Base-by-base conservation (phyloP, 2,329 filamentous ascomycete species). In the Fusarium citri region DNA sequence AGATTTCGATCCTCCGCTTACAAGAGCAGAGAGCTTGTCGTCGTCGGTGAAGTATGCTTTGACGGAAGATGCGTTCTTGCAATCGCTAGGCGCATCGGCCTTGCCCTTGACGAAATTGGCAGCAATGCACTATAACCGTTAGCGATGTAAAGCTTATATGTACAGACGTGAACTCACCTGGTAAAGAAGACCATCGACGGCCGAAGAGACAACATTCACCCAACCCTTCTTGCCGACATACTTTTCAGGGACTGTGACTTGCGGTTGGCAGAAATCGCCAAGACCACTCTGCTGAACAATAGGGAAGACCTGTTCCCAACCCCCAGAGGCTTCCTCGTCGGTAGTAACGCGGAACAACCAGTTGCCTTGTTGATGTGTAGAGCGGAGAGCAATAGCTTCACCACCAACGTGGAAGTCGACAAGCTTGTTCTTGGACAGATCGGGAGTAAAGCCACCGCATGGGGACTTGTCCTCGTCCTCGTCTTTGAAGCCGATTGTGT, bases 291-390 rank as follows among this genome's bases (percentile, higher is more conserved):
- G 87, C 72, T 81, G 76, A 34, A 88, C 79, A 55, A 87, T 83
- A 30, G 84, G 85, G 72, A 83, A 86, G 53, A 88, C 74, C 74
- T 88, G 80, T 26, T 85, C 83, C 88, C 88, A 90, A 74, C 84
- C 84, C 22, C 80, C 78, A 46, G 75, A 73, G 45, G 81, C 84
- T 14, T 80, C 80, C 49, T 79, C 72, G 71, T 88, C 87, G 22
- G 84, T 80, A 15, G 87, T 89, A 67, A 83, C 85, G 66, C 88
- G 87, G 80, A 88, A 86, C 18, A 90, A 81, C 84, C 84, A 89
- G 57, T 81, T 86, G 69, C 81, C 79, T 74, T 87, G 81, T 6
- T 85, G 80, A 73, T 90, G 88, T 5, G 81, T 83, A 10, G 83
- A 80, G 10, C 77, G 78, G 51, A 85, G 74, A 63, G 82, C 81